A percentile compares a stretch with the other conserved stretches of the same genome.
phyloP scores from a whole-genome alignment of 2,329 filamentous ascomycete genomes.

The Pestalotiopsis fici region DNA sequence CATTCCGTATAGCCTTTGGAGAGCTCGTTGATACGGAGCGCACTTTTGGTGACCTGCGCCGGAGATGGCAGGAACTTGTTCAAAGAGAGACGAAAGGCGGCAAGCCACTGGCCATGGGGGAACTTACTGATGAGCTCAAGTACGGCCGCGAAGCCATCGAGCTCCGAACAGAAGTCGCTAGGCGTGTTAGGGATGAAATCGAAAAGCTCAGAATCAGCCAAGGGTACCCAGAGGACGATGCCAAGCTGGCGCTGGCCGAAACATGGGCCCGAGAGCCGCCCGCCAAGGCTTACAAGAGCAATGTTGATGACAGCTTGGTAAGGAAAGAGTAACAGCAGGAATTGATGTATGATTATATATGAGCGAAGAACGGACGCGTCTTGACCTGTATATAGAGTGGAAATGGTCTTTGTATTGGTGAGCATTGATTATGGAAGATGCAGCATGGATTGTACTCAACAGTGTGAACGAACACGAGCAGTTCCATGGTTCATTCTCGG shows the following conservation, averaged over 20 bases:
- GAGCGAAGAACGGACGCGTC: background rate
- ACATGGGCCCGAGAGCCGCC: constrained; percentile 68
- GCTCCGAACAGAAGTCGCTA: constrained; percentile 78
- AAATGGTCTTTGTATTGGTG: background rate
- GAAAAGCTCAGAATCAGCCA: constrained; percentile 72
- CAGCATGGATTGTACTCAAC: too few species aligned
- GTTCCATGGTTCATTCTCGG: too few species aligned
- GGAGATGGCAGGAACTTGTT: constrained; percentile 71
- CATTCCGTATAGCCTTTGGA: constrained; percentile 76
- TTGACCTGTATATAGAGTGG: background rate
- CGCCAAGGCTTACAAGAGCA: constrained; percentile 50
- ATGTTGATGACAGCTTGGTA: constrained; percentile 55
- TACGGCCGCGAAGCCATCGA: constrained; percentile 74
- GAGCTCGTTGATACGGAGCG: constrained; percentile 72
- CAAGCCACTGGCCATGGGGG: constrained; percentile 47
- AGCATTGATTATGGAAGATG: too few species aligned
- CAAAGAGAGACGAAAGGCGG: constrained; percentile 28
- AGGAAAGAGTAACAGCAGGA: constrained; percentile 22
- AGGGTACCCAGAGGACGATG: constrained; percentile 80
- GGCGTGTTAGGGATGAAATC: constrained; percentile 76
- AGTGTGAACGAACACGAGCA: too few species aligned
- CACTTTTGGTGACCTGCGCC: constrained; percentile 76
- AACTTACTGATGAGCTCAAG: constrained; percentile 68
- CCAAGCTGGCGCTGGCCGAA: constrained; percentile 73
- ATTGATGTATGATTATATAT: background rate